These are phyloP conservation scores for Xylaria sp. DNA, from an alignment of 2,329 filamentous ascomycete genomes.

Conservation along the genomic window DNA sequence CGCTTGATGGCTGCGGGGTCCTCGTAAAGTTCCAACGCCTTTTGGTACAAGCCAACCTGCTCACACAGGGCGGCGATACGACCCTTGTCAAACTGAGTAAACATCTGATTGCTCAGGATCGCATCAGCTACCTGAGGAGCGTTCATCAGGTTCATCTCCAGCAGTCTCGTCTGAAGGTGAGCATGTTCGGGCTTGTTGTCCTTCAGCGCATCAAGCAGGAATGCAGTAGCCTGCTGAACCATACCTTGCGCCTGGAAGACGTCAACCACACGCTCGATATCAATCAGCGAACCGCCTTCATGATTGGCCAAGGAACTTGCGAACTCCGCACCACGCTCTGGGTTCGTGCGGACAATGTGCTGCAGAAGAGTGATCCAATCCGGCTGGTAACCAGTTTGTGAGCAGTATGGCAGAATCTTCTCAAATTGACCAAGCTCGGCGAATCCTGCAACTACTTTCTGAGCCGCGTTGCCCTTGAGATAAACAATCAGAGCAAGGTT, in stretches of 20 bases:
- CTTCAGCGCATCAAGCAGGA: slow-evolving; percentile 92
- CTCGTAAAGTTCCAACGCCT: slow-evolving; percentile 92
- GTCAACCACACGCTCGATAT: slow-evolving; percentile 92
- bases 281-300: slow-evolving; percentile 83
- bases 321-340: slow-evolving; percentile 93
- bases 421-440: slow-evolving; percentile 97
- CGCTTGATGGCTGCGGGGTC: slow-evolving; percentile 90
- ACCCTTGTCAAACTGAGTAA: slow-evolving; percentile 91
- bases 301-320: slow-evolving; percentile 90
- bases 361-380: slow-evolving; percentile 92
- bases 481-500: slow-evolving; percentile 88
- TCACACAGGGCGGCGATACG: slow-evolving; percentile 91
- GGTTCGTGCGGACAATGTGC: slow-evolving; percentile 87
- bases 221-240: slow-evolving; percentile 97
- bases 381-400: slow-evolving; percentile 85
- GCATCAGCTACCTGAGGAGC: slow-evolving; percentile 97
- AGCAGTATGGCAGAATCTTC: slow-evolving; percentile 90
- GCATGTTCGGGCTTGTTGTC: slow-evolving; percentile 94
- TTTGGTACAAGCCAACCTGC: slow-evolving; percentile 82
- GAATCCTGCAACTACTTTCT: slow-evolving; percentile 94
- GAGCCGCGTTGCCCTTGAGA: slow-evolving; percentile 82
- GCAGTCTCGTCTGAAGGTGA: slow-evolving; percentile 86
- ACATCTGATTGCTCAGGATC: slow-evolving; percentile 98
- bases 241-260: slow-evolving; percentile 98
- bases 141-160: slow-evolving; percentile 98